Percentiles rank a stretch among this genome's conserved stretches.
Evolutionary conservation across 345 rosid genomes (phyloP).

Genomic region (Aquilaria sinensis): DNA sequence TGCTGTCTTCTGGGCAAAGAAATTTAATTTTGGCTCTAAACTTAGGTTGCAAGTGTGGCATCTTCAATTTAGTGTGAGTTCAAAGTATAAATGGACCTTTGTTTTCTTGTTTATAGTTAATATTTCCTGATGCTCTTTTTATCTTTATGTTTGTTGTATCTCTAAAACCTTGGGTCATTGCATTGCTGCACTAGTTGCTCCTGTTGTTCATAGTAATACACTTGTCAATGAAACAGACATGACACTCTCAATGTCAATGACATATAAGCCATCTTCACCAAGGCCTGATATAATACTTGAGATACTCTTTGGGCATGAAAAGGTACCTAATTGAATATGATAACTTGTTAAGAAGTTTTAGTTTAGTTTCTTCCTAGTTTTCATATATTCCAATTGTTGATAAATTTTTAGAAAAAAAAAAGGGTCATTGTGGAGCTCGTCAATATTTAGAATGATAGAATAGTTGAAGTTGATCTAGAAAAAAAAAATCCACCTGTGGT

Average conservation of each 20-base stretch:
- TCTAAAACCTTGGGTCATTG: slow-evolving; percentile 53
- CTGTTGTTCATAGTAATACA: slow-evolving; percentile 15
- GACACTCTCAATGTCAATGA: slow-evolving; percentile 56
- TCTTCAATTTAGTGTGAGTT: no score
- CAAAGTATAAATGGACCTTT: neutral
- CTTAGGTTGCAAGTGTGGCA: no score
- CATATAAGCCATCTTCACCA: slow-evolving; percentile 41
- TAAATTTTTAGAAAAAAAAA: slow-evolving; percentile 48
- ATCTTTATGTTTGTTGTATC: no score
- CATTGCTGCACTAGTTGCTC: slow-evolving; percentile 41
- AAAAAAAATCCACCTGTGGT: slow-evolving; percentile 51
- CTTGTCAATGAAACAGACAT: slow-evolving; percentile 41
- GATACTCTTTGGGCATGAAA: slow-evolving; percentile 70
- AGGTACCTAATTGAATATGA: slow-evolving; percentile 41
- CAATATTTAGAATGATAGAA: slow-evolving; percentile 88
- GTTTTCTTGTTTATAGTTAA: slow-evolving; percentile 19
- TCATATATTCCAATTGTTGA: slow-evolving; percentile 8
- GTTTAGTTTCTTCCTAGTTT: slow-evolving; percentile 7
- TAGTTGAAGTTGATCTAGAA: slow-evolving; percentile 79
- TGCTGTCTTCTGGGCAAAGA: no score
- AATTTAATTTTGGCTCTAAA: no score
- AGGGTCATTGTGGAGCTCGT: slow-evolving; percentile 64
- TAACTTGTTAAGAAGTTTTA: slow-evolving; percentile 12
- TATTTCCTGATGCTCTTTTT: slow-evolving; percentile 20
- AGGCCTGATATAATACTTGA: slow-evolving; percentile 59